A percentile compares a stretch with the other conserved stretches of the same genome.
These are phyloP conservation scores for Pseudocercospora musae DNA, from an alignment of 2,329 filamentous ascomycete species.

Conservation along the genomic window DNA sequence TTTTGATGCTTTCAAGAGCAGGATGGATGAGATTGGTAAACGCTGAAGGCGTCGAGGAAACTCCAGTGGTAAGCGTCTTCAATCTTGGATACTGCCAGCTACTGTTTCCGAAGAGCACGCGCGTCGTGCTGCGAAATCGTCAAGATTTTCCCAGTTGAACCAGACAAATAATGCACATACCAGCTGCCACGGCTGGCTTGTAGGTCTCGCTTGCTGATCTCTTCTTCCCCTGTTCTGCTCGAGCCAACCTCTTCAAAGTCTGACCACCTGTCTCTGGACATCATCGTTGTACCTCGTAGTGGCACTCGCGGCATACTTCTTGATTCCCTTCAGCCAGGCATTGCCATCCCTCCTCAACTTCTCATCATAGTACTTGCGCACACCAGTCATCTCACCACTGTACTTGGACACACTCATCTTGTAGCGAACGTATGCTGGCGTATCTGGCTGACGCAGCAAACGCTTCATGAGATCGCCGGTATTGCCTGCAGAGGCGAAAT, in stretches of 20 bases:
- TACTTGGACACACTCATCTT: neutral
- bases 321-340: neutral
- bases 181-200: neutral
- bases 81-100: neutral
- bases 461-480: neutral
- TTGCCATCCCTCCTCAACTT: neutral
- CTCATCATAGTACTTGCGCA: neutral
- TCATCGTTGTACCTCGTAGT: neutral
- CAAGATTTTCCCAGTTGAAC: neutral
- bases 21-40: too few species aligned
- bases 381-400: neutral
- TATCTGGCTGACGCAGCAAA: neutral
- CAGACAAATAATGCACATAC: neutral
- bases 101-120: neutral
- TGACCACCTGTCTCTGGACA: neutral
- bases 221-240: neutral
- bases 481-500: neutral
- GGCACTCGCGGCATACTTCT: neutral
- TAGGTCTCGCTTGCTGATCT: neutral
- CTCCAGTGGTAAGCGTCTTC: neutral
- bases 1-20: too few species aligned
- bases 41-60: too few species aligned
- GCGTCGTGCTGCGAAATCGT: neutral
- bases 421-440: constrained; percentile 1
- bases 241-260: neutral